A percentile compares a stretch with the other conserved stretches of the same genome.
Evolutionary conservation across 139 green algal genomes (phyloP).

Genomic region (Nannochloris sp.): DNA sequence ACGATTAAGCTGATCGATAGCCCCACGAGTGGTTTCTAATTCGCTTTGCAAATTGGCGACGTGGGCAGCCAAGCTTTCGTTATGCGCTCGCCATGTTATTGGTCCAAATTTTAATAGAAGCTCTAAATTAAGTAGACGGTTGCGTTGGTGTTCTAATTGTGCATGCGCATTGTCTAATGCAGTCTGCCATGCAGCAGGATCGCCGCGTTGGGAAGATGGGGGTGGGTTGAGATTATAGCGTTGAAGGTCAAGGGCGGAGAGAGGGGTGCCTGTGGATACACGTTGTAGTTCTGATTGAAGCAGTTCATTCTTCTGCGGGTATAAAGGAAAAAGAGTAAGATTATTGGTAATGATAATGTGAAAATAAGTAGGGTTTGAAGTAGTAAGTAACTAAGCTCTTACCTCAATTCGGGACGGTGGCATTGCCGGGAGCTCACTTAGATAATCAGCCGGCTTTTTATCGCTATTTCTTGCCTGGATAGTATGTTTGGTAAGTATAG

Average conservation of each 20-base stretch:
- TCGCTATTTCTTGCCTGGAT: constrained; percentile 32
- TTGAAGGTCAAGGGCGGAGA: constrained; percentile 51
- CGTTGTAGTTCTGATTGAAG: constrained; percentile 44
- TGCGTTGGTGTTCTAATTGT: constrained; percentile 77
- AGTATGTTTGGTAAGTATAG: too few relatives aligned
- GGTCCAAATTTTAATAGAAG: constrained; percentile 69
- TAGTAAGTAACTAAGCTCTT: background rate
- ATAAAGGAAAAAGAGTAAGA: background rate
- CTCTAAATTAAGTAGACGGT: constrained; percentile 67
- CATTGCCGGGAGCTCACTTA: constrained; percentile 51
- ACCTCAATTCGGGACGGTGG: constrained; percentile 41
- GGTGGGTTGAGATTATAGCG: constrained; percentile 60
- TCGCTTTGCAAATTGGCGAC: constrained; percentile 22
- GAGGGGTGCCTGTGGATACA: constrained; percentile 27
- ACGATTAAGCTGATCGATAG: constrained; percentile 57
- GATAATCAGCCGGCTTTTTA: constrained; percentile 61
- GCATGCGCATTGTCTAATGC: constrained; percentile 62
- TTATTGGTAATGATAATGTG: background rate
- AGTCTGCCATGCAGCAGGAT: constrained; percentile 45
- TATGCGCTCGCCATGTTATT: constrained; percentile 50
- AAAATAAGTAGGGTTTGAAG: background rate
- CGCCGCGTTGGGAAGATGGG: constrained; percentile 30
- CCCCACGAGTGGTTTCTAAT: constrained; percentile 15
- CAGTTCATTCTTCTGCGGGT: constrained; percentile 37
- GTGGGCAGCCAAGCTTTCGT: constrained; percentile 20